Percentiles rank a stretch among this genome's conserved stretches.
phyloP scores from a whole-genome alignment of 192 early-diverging fungal species.

The Coemansia umbellata region DNA sequence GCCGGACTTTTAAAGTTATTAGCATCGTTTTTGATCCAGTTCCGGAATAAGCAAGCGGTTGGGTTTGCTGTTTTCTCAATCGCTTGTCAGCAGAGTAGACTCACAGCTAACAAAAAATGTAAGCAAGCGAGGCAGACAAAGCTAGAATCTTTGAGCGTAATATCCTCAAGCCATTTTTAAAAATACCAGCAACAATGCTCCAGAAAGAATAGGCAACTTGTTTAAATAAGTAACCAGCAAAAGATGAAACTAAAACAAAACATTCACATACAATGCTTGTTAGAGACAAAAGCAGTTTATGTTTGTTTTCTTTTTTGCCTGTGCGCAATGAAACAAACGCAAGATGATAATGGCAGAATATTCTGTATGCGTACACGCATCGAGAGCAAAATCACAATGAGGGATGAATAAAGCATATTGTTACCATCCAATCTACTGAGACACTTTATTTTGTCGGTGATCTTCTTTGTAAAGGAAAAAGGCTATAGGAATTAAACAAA shows the following conservation, averaged over 20 bases:
- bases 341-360: neutral
- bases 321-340: slow-evolving; percentile 1
- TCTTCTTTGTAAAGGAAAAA: too few relatives aligned
- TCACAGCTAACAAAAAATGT: neutral
- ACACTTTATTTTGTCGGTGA: too few relatives aligned
- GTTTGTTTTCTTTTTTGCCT: neutral
- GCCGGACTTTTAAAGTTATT: too few relatives aligned
- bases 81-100: neutral
- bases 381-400: neutral
- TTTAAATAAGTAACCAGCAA: neutral
- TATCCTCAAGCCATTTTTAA: neutral
- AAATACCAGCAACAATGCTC: neutral
- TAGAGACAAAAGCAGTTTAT: neutral
- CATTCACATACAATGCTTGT: neutral
- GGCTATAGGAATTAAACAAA: too few relatives aligned
- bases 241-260: neutral
- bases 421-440: too few relatives aligned
- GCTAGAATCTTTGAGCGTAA: too few relatives aligned
- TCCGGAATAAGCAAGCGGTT: too few relatives aligned
- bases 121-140: too few relatives aligned
- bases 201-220: too few relatives aligned
- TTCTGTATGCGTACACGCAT: neutral
- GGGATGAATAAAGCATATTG: neutral
- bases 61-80: neutral
- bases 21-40: too few relatives aligned